Evolutionary conservation across 345 rosid species (phyloP).

Genomic region (Gossypium rotundifolium): DNA sequence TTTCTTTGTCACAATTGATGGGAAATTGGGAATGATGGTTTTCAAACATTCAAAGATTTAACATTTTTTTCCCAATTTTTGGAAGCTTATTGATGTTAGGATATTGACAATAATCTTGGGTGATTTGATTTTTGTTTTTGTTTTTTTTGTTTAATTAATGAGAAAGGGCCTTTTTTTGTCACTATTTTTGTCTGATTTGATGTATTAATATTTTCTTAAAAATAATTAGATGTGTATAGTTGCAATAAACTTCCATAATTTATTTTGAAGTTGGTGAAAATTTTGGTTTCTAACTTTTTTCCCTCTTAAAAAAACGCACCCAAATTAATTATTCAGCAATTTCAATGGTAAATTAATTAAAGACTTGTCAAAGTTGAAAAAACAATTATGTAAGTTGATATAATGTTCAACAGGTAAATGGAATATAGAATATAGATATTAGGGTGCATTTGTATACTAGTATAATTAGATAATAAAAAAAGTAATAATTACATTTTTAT

Average conservation of each 20-base stretch:
- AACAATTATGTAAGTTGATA: too few species aligned
- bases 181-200: not conserved
- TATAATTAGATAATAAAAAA: too few species aligned
- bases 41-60: not conserved
- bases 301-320: not conserved
- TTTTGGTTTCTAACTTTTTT: too few species aligned
- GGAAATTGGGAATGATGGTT: not conserved
- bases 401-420: not conserved
- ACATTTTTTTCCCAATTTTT: too few species aligned
- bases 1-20: not conserved
- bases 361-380: too few species aligned
- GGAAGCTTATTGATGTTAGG: too few species aligned
- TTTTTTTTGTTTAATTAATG: not conserved
- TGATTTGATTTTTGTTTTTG: too few species aligned
- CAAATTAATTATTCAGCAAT: not conserved
- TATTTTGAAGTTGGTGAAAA: not conserved
- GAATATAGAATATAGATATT: too few species aligned
- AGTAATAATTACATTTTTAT: too few species aligned
- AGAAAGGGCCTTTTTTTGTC: not conserved
- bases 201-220: not conserved
- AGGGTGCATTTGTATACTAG: too few species aligned
- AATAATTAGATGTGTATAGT: too few species aligned
- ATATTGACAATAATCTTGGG: too few species aligned
- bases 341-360: not conserved
- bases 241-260: not conserved